Evolutionary conservation across 352 stramenopile genomes (phyloP).

Genomic region (Phytophthora agathidicida): DNA sequence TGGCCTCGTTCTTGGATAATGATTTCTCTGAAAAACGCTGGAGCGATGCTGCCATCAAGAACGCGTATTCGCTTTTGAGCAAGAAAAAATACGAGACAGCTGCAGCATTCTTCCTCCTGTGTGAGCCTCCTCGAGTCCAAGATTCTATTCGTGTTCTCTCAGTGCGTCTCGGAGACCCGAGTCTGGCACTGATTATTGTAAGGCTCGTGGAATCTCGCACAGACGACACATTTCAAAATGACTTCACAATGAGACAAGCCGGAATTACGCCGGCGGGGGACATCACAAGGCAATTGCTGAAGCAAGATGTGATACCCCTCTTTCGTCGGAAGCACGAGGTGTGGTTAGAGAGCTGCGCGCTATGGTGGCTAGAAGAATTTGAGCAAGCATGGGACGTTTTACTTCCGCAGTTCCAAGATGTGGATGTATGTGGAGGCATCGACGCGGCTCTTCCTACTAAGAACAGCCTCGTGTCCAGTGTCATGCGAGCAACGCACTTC

Average conservation of each 20-base stretch:
- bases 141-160: constrained; percentile 91
- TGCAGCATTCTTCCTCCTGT: constrained; percentile 93
- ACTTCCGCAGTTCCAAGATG: constrained; percentile 66
- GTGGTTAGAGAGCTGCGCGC: constrained; percentile 78
- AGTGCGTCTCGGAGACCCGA: constrained; percentile 85
- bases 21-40: constrained; percentile 85
- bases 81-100: constrained; percentile 93
- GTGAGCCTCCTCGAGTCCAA: constrained; percentile 92
- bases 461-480: constrained; percentile 41
- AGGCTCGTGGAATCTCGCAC: constrained; percentile 85
- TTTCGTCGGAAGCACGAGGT: constrained; percentile 66
- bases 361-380: constrained; percentile 89
- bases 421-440: constrained; percentile 45
- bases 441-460: constrained; percentile 14
- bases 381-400: constrained; percentile 79
- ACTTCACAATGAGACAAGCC: constrained; percentile 59
- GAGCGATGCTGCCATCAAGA: constrained; percentile 92
- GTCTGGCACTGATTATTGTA: constrained; percentile 90
- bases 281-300: constrained; percentile 58
- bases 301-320: constrained; percentile 71
- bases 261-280: constrained; percentile 67
- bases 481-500: constrained; percentile 64
- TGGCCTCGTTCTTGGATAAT: constrained; percentile 79
- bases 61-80: constrained; percentile 94
- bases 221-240: constrained; percentile 53